Base-by-base conservation (phyloP, 2,329 filamentous ascomycete genomes). In the Penicillium sp. region DNA sequence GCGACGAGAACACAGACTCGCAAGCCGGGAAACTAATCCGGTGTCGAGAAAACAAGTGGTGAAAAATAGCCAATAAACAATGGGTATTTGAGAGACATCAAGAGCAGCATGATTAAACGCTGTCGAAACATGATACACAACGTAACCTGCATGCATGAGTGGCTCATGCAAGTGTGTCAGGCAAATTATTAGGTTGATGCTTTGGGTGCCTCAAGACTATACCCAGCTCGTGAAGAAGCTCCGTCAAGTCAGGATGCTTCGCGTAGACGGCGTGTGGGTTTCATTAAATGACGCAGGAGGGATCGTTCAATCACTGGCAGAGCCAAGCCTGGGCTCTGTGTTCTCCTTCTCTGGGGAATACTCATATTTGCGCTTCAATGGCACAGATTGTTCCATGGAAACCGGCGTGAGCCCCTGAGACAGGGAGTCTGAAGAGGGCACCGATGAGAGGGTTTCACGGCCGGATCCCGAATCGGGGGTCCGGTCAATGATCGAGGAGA, bases 401-500 rank as follows among this genome's bases (percentile, higher is more conserved):
- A 49, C 34, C 18, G 50, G 51, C 0, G 47, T 50, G 3, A 47
- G 56, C 18, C 51, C 50, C 39, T 58, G 62, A 1, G 52, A 48
- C n/a, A 50, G 39, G 5, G 55, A 40, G 37, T 64, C 63, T 1
- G 56, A 57, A 26, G 60, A 48, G 3, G 58, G 48, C 9, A 58
- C 46, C 0, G 62, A 47, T 12, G 58, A 47, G 11, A 57, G 42
- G 12, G 53, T 53, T 39, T 62, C 62, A 34, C 62, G 57, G 29
- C 29, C 29, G 5, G 51, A 45, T 18, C 60, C 57, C 5, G 50
- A 46, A 27, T 61, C 56, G 0, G 65, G 64, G 5, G 63, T 59
- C 9, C 62, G 61, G 48, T 70, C 67, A 43, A 70, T 69, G 35
- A 70, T 69, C 2, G 67, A 69, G 3, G 66, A 68, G 38, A 70